Evolutionary conservation across 495 filamentous ascomycete species (phyloP).

Genomic region (Friedmanniomyces endolithicus): DNA sequence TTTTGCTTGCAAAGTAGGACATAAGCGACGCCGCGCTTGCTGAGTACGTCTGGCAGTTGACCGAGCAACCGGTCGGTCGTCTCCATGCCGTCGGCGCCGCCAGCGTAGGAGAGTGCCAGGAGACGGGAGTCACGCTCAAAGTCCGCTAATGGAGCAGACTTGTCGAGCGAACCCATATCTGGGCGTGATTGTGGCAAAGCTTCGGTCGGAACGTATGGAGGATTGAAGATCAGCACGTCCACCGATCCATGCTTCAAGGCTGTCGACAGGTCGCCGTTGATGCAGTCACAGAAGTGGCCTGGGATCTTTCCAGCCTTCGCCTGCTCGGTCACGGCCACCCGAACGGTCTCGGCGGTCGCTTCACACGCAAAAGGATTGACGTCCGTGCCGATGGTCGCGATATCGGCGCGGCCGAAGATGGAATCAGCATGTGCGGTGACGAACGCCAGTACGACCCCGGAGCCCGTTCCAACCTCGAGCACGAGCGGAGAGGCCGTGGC

Average conservation of each 20-base stretch:
- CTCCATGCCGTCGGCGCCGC: slow-evolving; percentile 85
- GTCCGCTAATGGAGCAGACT: slow-evolving; percentile 18
- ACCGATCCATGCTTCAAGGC: slow-evolving; percentile 45
- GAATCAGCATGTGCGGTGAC: slow-evolving; percentile 55
- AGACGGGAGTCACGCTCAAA: slow-evolving; percentile 67
- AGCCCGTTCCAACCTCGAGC: slow-evolving; percentile 82
- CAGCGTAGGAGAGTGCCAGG: slow-evolving; percentile 77
- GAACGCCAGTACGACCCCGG: slow-evolving; percentile 83
- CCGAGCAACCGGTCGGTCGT: slow-evolving; percentile 66
- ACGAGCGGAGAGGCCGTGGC: slow-evolving; percentile 44
- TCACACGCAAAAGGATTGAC: slow-evolving; percentile 69
- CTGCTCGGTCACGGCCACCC: slow-evolving; percentile 35
- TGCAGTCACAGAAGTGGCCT: slow-evolving; percentile 43
- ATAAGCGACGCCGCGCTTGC: slow-evolving; percentile 66
- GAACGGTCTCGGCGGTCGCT: slow-evolving; percentile 52
- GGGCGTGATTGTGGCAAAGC: slow-evolving; percentile 43
- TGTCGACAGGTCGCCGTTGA: slow-evolving; percentile 53
- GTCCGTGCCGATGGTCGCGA: slow-evolving; percentile 66
- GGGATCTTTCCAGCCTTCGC: neutral
- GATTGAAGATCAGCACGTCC: slow-evolving; percentile 90
- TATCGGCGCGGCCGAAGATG: slow-evolving; percentile 59
- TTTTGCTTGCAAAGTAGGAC: slow-evolving; percentile 83
- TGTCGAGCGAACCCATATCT: slow-evolving; percentile 25
- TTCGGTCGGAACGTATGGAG: slow-evolving; percentile 82
- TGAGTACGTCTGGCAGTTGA: slow-evolving; percentile 50